Percentiles rank a stretch among this genome's conserved stretches.
Conservation (phyloP, 371 early-diverging fungal species). For the Mucor indicus region DNA sequence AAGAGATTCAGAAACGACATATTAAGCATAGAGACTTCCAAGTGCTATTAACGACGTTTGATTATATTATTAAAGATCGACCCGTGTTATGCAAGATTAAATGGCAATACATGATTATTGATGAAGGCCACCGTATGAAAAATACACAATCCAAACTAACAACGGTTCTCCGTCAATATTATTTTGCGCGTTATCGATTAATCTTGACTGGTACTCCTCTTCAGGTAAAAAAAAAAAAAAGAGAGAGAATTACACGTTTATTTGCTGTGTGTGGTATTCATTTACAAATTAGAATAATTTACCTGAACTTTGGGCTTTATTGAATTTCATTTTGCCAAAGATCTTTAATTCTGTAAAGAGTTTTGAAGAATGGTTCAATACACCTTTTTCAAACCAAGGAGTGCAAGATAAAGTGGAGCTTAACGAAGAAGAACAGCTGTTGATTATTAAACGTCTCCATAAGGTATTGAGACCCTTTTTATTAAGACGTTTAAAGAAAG, state of each 20-base stretch:
- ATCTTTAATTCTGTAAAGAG: constrained; percentile 94
- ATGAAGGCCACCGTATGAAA: constrained; percentile 99
- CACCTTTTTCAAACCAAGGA: constrained; percentile 86
- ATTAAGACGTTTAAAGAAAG: constrained; percentile 97
- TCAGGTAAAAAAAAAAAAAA: constrained; percentile 56
- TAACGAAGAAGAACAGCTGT: constrained; percentile 96
- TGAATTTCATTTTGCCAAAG: constrained; percentile 97
- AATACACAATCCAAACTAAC: constrained; percentile 90
- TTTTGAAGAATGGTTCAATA: constrained; percentile 99
- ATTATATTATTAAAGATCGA: constrained; percentile 95
- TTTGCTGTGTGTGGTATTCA: not conserved
- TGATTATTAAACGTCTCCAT: constrained; percentile 96
- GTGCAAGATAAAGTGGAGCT: constrained; percentile 87
- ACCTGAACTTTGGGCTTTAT: constrained; percentile 97
- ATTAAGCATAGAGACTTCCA: constrained; percentile 83
- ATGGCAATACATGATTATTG: constrained; percentile 96
- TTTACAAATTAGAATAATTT: constrained; percentile 94
- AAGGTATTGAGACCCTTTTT: constrained; percentile 87
- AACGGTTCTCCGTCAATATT: constrained; percentile 77
- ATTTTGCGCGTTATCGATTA: constrained; percentile 88
- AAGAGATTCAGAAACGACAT: constrained; percentile 68
- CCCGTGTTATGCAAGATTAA: constrained; percentile 81
- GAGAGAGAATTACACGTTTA: not conserved
- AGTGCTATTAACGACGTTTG: constrained; percentile 97
- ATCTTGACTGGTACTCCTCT: constrained; percentile 99